Conservation (phyloP, 768 basidiomycete genomes). For the Lepiota brunneoincarnata region DNA sequence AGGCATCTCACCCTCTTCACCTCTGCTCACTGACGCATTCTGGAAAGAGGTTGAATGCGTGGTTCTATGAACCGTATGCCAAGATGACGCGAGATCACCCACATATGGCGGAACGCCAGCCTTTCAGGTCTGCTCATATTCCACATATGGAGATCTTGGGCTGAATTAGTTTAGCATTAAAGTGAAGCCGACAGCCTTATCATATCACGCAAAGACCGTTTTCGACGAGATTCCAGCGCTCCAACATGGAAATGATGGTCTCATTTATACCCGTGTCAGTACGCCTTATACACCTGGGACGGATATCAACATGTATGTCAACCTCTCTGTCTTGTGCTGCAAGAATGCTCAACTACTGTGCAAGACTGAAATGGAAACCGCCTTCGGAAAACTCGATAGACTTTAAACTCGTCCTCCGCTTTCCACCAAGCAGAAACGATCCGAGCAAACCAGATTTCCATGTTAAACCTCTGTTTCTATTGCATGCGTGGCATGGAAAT, state of each 20-base stretch:
- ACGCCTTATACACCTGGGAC: constrained; percentile 84
- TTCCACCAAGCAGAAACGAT: constrained; percentile 62
- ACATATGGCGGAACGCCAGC: constrained; percentile 56
- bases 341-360: not conserved
- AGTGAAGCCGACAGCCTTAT: constrained; percentile 83
- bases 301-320: constrained; percentile 79
- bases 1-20: constrained; percentile 25
- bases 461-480: constrained; percentile 82
- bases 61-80: constrained; percentile 80
- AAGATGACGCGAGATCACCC: constrained; percentile 71
- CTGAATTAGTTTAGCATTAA: constrained; percentile 54
- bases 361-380: constrained; percentile 97
- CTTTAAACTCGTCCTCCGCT: constrained; percentile 93
- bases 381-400: constrained; percentile 98
- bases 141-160: constrained; percentile 1
- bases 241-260: constrained; percentile 91
- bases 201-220: constrained; percentile 86
- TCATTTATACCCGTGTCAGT: constrained; percentile 93
- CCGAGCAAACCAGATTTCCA: constrained; percentile 69
- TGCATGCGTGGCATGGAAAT: constrained; percentile 82
- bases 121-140: constrained; percentile 76
- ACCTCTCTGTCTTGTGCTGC: not conserved
- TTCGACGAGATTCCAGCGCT: constrained; percentile 82
- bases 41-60: constrained; percentile 69
- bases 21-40: constrained; percentile 9